phyloP scores from a whole-genome alignment of 2,329 filamentous ascomycete genomes.

The Beauveria scarabaeidicola region DNA sequence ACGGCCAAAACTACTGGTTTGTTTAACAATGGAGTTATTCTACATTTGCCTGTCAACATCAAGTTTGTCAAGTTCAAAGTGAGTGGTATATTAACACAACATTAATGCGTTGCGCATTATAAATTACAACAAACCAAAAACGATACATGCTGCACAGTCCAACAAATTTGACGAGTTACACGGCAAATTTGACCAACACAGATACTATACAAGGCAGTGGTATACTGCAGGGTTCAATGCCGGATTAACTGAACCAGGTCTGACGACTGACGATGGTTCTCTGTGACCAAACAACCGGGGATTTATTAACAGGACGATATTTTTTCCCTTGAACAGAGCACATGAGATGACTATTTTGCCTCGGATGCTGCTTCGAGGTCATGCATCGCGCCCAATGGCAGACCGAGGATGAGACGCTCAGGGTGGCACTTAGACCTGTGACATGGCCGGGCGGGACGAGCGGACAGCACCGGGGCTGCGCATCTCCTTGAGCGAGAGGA shows the following conservation, averaged over 20 bases:
- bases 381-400: neutral
- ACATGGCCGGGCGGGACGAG: conserved; percentile 43
- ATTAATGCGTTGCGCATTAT: neutral
- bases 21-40: neutral
- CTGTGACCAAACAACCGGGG: neutral
- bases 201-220: neutral
- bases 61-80: neutral
- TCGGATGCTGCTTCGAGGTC: neutral
- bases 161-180: neutral
- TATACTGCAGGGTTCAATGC: neutral
- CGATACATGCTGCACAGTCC: neutral
- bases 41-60: neutral
- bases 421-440: conserved; percentile 34
- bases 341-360: too few relatives aligned
- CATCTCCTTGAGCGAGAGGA: conserved; percentile 46
- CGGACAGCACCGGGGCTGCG: conserved; percentile 37
- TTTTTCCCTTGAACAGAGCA: neutral
- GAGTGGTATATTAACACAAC: conserved; percentile 1
- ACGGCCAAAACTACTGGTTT: neutral
- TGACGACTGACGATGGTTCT: neutral
- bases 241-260: too few relatives aligned
- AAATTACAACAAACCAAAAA: neutral
- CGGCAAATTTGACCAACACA: too few relatives aligned
- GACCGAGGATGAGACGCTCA: neutral
- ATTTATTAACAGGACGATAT: neutral